Conservation (phyloP, 2,329 filamentous ascomycete genomes). For the Neofusicoccum parvum region DNA sequence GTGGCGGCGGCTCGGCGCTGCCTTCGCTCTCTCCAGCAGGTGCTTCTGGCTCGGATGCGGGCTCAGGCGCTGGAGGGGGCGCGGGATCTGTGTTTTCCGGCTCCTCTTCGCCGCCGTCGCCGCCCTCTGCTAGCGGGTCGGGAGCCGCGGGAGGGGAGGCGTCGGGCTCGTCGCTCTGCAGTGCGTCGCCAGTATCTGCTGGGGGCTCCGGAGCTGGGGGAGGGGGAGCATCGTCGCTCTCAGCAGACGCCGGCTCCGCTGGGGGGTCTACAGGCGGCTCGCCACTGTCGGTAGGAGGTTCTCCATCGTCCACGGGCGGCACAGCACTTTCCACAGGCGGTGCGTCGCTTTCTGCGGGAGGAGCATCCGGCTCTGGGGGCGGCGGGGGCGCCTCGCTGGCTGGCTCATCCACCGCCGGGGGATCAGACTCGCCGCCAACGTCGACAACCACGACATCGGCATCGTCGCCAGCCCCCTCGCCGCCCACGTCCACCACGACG, state of each 20-base stretch:
- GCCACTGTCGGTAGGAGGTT: background rate
- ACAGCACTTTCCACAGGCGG: background rate
- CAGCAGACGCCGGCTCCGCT: background rate
- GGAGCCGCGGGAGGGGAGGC: background rate
- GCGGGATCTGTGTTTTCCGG: background rate
- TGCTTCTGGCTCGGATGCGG: background rate
- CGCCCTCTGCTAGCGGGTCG: background rate
- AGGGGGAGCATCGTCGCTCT: background rate
- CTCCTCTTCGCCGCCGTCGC: background rate
- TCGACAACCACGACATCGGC: conserved; percentile 1
- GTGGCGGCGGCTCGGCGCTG: background rate
- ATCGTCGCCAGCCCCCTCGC: background rate
- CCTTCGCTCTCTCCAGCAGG: background rate
- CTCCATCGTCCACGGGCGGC: background rate
- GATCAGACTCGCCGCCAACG: background rate
- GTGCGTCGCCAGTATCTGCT: background rate
- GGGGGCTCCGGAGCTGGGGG: background rate
- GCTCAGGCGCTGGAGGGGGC: background rate
- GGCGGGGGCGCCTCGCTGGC: too few relatives aligned
- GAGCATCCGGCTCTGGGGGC: background rate
- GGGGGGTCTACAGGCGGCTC: background rate
- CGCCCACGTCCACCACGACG: conserved; percentile 6
- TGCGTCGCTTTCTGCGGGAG: background rate
- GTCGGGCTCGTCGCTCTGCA: background rate
- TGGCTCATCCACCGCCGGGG: background rate